phyloP scores from a whole-genome alignment of 768 basidiomycete species.

The Mycena epipterygia region DNA sequence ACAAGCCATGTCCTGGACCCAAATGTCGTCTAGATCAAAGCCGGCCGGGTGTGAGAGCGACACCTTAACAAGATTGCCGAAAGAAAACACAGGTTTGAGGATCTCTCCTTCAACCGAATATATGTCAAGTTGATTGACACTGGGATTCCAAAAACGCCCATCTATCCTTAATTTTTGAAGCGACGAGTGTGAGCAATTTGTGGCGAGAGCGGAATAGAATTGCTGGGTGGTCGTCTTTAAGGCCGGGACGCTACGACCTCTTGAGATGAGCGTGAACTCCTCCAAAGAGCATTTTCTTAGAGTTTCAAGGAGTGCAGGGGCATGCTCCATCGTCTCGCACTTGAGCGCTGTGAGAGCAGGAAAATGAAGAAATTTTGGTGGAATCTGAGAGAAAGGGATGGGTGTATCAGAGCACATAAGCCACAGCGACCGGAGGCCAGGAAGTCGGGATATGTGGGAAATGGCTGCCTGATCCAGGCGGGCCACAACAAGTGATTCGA shows the following conservation, averaged over 20 bases:
- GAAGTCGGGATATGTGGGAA: neutral
- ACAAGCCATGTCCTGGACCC: neutral
- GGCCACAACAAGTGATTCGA: neutral
- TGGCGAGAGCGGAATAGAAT: neutral
- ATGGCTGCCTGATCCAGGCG: neutral
- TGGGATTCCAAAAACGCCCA: neutral
- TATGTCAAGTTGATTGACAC: neutral
- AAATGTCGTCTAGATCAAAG: slow-evolving; percentile 1
- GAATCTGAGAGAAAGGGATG: neutral
- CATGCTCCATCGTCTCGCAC: neutral
- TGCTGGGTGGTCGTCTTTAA: neutral
- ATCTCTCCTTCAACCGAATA: neutral
- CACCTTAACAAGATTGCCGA: neutral
- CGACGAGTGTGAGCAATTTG: neutral
- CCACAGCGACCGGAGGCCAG: neutral
- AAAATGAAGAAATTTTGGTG: neutral
- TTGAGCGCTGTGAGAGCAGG: neutral
- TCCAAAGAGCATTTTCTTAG: neutral
- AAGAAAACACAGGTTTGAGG: neutral
- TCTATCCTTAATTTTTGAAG: neutral
- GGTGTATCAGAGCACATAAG: neutral
- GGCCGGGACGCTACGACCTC: neutral
- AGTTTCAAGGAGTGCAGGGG: neutral
- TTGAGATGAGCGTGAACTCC: neutral
- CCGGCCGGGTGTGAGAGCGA: neutral